phyloP scores from a whole-genome alignment of 1,284 basidiomycete genomes.

The Marasmius fiardii region DNA sequence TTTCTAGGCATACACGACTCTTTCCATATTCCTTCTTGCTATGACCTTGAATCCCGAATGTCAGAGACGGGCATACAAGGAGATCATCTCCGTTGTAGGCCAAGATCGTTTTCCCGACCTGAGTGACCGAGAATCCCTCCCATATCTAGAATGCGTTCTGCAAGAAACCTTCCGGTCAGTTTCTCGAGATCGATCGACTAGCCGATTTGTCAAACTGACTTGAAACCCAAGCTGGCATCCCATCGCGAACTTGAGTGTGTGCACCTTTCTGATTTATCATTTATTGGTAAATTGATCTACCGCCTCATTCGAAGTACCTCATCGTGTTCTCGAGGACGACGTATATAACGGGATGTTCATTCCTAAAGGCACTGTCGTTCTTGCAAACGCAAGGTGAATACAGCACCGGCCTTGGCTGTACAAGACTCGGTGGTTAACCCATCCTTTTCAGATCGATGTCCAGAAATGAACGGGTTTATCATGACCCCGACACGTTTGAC shows the following conservation, averaged over 20 bases:
- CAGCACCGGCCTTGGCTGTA: background rate
- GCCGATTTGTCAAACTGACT: too few species aligned
- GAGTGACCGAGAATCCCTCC: constrained; percentile 1
- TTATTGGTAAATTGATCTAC: too few species aligned
- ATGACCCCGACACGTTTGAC: background rate
- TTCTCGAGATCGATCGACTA: background rate
- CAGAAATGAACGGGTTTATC: background rate
- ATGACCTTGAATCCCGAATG: constrained; percentile 3
- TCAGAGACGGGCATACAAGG: constrained; percentile 1
- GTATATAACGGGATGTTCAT: background rate
- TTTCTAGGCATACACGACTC: background rate
- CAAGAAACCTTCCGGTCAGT: constrained; percentile 1
- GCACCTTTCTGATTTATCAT: background rate
- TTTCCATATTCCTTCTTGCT: background rate
- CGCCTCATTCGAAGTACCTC: background rate
- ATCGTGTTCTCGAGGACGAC: background rate
- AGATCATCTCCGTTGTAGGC: background rate
- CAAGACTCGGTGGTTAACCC: too few species aligned
- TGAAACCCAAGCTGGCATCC: background rate
- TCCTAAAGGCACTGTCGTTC: background rate
- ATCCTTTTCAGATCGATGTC: background rate
- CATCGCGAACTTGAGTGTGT: background rate
- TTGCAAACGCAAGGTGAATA: background rate
- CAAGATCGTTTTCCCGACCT: background rate
- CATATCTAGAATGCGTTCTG: constrained; percentile 1